Percentiles rank a stretch among this genome's conserved stretches.
Conservation (phyloP, 116 monocot genomes). For the Dioscorea cayenensis region DNA sequence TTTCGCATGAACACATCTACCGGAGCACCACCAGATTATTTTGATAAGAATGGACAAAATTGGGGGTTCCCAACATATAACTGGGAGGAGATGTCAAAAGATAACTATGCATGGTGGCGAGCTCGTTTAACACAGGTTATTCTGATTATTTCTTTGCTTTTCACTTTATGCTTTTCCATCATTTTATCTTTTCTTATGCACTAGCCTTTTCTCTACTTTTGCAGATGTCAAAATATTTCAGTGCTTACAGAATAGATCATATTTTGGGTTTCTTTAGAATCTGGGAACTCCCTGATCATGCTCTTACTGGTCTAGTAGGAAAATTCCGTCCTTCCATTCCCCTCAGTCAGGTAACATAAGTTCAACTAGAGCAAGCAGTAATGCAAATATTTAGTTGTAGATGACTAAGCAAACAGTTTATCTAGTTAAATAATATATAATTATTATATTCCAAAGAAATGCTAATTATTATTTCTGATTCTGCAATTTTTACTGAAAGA, state of each 20-base stretch:
- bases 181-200: constrained; percentile 1
- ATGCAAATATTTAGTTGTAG: background rate
- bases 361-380: background rate
- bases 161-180: background rate
- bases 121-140: constrained; percentile 82
- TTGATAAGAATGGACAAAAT: constrained; percentile 93
- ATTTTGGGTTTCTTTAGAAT: constrained; percentile 96
- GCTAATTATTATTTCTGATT: background rate
- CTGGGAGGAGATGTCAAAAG: constrained; percentile 97
- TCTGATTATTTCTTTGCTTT: background rate
- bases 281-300: constrained; percentile 94
- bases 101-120: constrained; percentile 93
- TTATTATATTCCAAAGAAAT: background rate
- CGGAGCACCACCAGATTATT: constrained; percentile 97
- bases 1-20: constrained; percentile 92
- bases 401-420: background rate
- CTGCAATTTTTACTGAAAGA: background rate
- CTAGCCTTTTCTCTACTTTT: constrained; percentile 10
- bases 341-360: constrained; percentile 58
- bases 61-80: constrained; percentile 99
- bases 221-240: constrained; percentile 93
- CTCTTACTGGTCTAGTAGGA: constrained; percentile 75
- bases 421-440: background rate
- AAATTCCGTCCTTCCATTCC: constrained; percentile 86
- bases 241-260: constrained; percentile 91